These are phyloP conservation scores for Setaria italica DNA, from an alignment of 202 grass and related monocot genomes.

Conservation along the genomic window DNA sequence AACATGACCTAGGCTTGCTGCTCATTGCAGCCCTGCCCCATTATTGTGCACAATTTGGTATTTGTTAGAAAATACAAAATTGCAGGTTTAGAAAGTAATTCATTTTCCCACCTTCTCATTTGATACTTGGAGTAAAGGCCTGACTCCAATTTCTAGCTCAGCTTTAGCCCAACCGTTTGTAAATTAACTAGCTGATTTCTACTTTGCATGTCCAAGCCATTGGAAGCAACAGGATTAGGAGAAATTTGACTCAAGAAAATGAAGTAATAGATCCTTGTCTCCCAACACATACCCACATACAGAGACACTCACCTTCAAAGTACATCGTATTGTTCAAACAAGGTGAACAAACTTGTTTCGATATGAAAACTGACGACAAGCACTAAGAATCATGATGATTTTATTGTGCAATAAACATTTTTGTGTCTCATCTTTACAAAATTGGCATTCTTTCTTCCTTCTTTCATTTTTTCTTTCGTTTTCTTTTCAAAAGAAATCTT, in stretches of 20 bases:
- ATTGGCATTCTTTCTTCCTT: slow-evolving; percentile 12
- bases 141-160: slow-evolving; percentile 20
- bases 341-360: background rate
- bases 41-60: background rate
- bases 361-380: background rate
- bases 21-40: background rate
- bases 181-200: slow-evolving; percentile 30
- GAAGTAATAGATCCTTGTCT: background rate
- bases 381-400: slow-evolving; percentile 11
- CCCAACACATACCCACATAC: too few relatives aligned
- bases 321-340: slow-evolving; percentile 1
- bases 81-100: background rate
- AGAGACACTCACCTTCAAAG: background rate
- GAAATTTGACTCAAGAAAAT: background rate
- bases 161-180: background rate
- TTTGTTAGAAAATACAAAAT: background rate
- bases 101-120: background rate
- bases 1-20: background rate
- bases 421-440: slow-evolving; percentile 8
- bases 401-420: slow-evolving; percentile 25
- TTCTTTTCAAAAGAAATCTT: background rate
- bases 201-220: background rate
- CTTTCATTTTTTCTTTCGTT: background rate
- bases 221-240: background rate
- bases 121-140: background rate